Evolutionary conservation across 345 rosid genomes (phyloP).

Genomic region (Hibiscus mutabilis): DNA sequence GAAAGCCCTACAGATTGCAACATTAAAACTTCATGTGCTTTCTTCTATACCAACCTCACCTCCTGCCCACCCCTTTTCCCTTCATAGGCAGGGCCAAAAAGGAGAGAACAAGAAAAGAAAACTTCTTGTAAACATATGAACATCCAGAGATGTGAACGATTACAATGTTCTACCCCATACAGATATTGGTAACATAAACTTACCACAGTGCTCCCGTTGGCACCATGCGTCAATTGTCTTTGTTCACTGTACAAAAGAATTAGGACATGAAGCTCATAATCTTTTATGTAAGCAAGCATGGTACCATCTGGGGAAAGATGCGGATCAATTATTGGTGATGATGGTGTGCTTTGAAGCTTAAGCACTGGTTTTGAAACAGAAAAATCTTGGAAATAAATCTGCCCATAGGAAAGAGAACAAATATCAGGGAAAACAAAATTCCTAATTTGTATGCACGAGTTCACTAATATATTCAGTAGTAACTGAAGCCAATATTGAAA

Average conservation of each 20-base stretch:
- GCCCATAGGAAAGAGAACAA: constrained; percentile 14
- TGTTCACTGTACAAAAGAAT: constrained; percentile 47
- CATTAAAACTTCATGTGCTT: neutral
- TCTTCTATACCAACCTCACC: neutral
- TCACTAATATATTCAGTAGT: neutral
- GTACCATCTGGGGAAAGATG: constrained; percentile 84
- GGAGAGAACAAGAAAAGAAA: neutral
- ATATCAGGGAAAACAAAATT: constrained; percentile 6
- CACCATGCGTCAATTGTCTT: constrained; percentile 61
- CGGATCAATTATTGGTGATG: constrained; percentile 73
- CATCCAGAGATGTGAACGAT: neutral
- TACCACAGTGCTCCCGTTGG: constrained; percentile 57
- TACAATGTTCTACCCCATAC: neutral
- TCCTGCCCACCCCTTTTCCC: neutral
- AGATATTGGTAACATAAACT: constrained; percentile 16
- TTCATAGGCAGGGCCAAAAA: neutral
- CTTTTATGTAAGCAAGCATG: constrained; percentile 65
- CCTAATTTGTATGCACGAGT: neutral
- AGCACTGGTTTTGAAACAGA: constrained; percentile 61
- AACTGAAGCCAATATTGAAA: too few relatives aligned
- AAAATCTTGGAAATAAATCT: constrained; percentile 84
- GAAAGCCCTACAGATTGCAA: neutral
- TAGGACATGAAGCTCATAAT: constrained; percentile 64
- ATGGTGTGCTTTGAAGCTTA: constrained; percentile 50
- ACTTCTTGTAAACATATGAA: neutral